phyloP scores from a whole-genome alignment of 768 basidiomycete genomes.

The Tulasnella sp. region DNA sequence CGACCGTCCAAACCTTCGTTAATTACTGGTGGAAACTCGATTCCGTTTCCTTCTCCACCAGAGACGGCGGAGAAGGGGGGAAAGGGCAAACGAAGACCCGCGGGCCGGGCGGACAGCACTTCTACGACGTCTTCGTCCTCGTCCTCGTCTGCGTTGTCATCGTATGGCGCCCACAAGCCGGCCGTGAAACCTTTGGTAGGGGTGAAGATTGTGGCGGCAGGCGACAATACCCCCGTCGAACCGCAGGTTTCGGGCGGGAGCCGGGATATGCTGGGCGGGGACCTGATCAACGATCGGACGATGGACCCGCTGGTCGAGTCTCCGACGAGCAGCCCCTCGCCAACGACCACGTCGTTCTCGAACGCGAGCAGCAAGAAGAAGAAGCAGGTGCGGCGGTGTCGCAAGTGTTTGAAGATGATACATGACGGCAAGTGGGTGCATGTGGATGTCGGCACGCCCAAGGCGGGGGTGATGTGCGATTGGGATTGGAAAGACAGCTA shows the following conservation, averaged over 20 bases:
- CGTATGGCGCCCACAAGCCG: neutral
- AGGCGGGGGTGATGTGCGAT: conserved; percentile 60
- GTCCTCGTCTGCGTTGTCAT: conserved; percentile 17
- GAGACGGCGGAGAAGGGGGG: conserved; percentile 12
- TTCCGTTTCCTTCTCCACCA: conserved; percentile 6
- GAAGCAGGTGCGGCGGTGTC: conserved; percentile 33
- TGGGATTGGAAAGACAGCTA: conserved; percentile 94
- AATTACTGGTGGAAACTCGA: neutral
- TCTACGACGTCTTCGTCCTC: conserved; percentile 18
- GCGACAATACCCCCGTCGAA: neutral
- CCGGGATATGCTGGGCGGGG: conserved; percentile 24
- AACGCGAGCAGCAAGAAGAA: conserved; percentile 15
- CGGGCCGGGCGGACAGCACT: conserved; percentile 16
- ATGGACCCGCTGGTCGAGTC: conserved; percentile 42
- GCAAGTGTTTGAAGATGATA: conserved; percentile 55
- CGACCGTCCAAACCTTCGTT: neutral
- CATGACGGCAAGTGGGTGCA: conserved; percentile 73
- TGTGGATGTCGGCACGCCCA: conserved; percentile 14
- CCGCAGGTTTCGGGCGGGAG: neutral
- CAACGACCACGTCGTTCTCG: conserved; percentile 14
- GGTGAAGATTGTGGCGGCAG: conserved; percentile 9
- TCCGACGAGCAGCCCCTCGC: conserved; percentile 24
- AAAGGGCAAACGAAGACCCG: conserved; percentile 7
- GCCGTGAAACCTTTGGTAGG: neutral
- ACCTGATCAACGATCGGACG: conserved; percentile 28